A percentile compares a stretch with the other conserved stretches of the same genome.
These are phyloP conservation scores for Verticillium alfalfae DNA, from an alignment of 2,329 filamentous ascomycete species.

Conservation along the genomic window DNA sequence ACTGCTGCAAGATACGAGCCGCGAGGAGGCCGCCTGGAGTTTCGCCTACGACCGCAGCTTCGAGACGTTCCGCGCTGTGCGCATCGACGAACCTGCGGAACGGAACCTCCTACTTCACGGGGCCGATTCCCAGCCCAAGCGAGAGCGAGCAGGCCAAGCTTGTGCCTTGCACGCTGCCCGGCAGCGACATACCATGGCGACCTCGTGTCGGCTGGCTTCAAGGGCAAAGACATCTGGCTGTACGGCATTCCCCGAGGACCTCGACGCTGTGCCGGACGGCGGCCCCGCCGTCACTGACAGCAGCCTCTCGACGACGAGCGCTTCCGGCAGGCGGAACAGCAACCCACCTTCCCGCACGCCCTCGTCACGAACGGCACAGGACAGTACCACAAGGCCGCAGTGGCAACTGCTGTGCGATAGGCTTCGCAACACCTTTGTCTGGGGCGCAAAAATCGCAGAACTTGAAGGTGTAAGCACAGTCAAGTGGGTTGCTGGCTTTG, in stretches of 20 bases:
- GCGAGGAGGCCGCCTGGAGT: conserved; percentile 67
- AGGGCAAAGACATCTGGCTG: conserved; percentile 68
- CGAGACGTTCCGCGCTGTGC: conserved; percentile 72
- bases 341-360: conserved; percentile 33
- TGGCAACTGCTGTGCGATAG: conserved; percentile 67
- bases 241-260: conserved; percentile 73
- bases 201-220: conserved; percentile 68
- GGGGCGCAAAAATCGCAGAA: conserved; percentile 60
- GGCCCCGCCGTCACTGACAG: conserved; percentile 21
- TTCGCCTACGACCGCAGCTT: conserved; percentile 74
- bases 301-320: conserved; percentile 13
- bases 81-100: conserved; percentile 71
- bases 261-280: conserved; percentile 54
- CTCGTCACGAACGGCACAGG: conserved; percentile 24
- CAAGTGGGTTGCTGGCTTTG: conserved; percentile 63
- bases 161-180: conserved; percentile 64
- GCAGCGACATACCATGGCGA: conserved; percentile 65
- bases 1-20: conserved; percentile 54
- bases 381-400: conserved; percentile 41
- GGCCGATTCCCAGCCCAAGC: conserved; percentile 49
- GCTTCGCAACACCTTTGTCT: conserved; percentile 63
- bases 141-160: conserved; percentile 51
- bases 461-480: conserved; percentile 62
- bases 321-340: conserved; percentile 30
- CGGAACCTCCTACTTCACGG: conserved; percentile 74